Conservation (phyloP, 2,329 filamentous ascomycete species). For the Cladophialophora chaetospira region DNA sequence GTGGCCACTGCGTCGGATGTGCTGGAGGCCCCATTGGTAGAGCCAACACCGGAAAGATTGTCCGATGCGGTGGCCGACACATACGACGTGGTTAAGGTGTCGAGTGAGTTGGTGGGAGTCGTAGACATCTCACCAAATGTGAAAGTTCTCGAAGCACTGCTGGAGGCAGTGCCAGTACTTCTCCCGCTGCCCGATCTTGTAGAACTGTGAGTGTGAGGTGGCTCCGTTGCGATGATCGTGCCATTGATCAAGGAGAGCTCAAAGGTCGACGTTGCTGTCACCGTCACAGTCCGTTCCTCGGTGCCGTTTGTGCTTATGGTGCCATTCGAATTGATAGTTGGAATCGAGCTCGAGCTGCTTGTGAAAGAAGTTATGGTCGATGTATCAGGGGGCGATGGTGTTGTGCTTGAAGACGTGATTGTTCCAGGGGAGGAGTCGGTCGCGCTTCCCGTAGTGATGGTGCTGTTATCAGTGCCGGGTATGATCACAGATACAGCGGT, state of each 20-base stretch:
- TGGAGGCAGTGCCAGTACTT: neutral
- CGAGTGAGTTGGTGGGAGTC: slow-evolving; percentile 11
- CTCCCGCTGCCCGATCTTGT: slow-evolving; percentile 5
- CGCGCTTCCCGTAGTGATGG: slow-evolving; percentile 1
- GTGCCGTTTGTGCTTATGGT: slow-evolving; percentile 2
- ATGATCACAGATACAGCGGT: slow-evolving; percentile 21
- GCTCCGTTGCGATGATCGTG: slow-evolving; percentile 20
- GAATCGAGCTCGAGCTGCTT: slow-evolving; percentile 1
- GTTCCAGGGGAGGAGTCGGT: slow-evolving; percentile 19
- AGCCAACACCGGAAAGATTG: neutral
- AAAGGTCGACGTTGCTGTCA: slow-evolving; percentile 31
- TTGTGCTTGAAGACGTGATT: slow-evolving; percentile 15
- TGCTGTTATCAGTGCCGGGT: slow-evolving; percentile 14
- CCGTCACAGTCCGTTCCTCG: slow-evolving; percentile 19
- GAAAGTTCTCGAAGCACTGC: slow-evolving; percentile 10
- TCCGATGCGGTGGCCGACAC: slow-evolving; percentile 1
- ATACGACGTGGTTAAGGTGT: neutral
- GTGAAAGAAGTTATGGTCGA: slow-evolving; percentile 13
- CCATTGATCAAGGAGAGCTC: slow-evolving; percentile 29
- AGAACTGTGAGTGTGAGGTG: neutral
- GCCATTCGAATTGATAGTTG: slow-evolving; percentile 11
- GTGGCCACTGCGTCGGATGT: slow-evolving; percentile 23
- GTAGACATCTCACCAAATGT: slow-evolving; percentile 21
- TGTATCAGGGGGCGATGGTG: slow-evolving; percentile 1
- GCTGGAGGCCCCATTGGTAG: slow-evolving; percentile 15